Evolutionary conservation across 257 asterid species (phyloP).

Genomic region (Solanum chilense): DNA sequence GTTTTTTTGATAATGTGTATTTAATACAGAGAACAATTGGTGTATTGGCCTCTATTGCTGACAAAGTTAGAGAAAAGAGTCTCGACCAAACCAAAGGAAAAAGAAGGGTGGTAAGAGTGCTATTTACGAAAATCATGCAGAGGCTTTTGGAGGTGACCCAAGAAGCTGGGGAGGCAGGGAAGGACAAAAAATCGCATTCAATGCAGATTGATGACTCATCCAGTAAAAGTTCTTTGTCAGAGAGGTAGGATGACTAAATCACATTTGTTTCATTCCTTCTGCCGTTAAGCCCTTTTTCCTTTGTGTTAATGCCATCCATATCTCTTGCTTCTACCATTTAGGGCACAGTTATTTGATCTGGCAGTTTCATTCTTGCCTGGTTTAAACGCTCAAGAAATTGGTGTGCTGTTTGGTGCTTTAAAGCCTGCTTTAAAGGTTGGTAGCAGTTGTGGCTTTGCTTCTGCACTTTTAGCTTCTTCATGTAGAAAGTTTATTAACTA

Average conservation of each 20-base stretch:
- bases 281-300: not conserved
- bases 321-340: slow-evolving; percentile 18
- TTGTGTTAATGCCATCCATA: not conserved
- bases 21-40: slow-evolving; percentile 57
- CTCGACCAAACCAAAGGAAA: not conserved
- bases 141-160: slow-evolving; percentile 51
- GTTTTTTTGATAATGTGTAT: not conserved
- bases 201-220: slow-evolving; percentile 66
- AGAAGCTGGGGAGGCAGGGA: slow-evolving; percentile 35
- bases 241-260: slow-evolving; percentile 38
- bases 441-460: not conserved
- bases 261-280: not conserved
- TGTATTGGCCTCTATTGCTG: slow-evolving; percentile 70
- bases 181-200: slow-evolving; percentile 23
- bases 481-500: not conserved
- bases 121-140: slow-evolving; percentile 51
- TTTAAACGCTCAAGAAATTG: slow-evolving; percentile 54
- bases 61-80: slow-evolving; percentile 22
- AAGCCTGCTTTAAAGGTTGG: slow-evolving; percentile 62
- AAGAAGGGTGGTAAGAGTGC: slow-evolving; percentile 16
- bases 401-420: slow-evolving; percentile 42
- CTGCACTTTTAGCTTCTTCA: not conserved
- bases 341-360: slow-evolving; percentile 76
- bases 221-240: slow-evolving; percentile 28
- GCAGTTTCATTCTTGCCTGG: slow-evolving; percentile 87